phyloP scores from a whole-genome alignment of 140 eudicot genomes.

The Stevia rebaudiana region DNA sequence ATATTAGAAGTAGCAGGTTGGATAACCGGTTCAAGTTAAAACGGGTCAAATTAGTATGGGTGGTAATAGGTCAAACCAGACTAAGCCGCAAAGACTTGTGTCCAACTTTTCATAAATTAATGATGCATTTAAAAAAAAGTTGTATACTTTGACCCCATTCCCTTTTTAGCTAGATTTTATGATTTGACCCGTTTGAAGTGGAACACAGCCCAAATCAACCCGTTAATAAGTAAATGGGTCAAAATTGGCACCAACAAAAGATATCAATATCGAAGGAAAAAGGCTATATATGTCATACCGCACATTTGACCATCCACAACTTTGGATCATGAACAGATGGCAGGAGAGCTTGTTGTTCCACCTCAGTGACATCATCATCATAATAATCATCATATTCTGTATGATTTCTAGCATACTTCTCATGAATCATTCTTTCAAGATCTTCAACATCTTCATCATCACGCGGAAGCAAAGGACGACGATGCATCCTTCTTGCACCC shows the following conservation, averaged over 20 bases:
- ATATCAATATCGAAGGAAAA: not conserved
- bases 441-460: conserved; percentile 92
- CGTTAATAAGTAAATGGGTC: no score
- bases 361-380: conserved; percentile 92
- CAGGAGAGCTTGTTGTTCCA: conserved; percentile 93
- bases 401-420: conserved; percentile 62
- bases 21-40: not conserved
- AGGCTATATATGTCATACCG: conserved; percentile 50
- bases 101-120: not conserved
- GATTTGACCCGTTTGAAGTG: no score
- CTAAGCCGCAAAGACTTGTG: no score
- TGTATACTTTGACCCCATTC: not conserved
- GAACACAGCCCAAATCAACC: no score
- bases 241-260: not conserved
- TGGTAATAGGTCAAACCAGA: no score
- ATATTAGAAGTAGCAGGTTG: not conserved
- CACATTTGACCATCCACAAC: conserved; percentile 98
- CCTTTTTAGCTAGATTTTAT: not conserved
- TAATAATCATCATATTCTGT: conserved; percentile 85
- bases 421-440: conserved; percentile 59
- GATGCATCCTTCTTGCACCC: conserved; percentile 61
- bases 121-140: not conserved
- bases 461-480: conserved; percentile 54
- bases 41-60: no score
- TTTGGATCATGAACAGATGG: conserved; percentile 98